phyloP scores from a whole-genome alignment of 306 rosid species.

The Biancaea sappan region DNA sequence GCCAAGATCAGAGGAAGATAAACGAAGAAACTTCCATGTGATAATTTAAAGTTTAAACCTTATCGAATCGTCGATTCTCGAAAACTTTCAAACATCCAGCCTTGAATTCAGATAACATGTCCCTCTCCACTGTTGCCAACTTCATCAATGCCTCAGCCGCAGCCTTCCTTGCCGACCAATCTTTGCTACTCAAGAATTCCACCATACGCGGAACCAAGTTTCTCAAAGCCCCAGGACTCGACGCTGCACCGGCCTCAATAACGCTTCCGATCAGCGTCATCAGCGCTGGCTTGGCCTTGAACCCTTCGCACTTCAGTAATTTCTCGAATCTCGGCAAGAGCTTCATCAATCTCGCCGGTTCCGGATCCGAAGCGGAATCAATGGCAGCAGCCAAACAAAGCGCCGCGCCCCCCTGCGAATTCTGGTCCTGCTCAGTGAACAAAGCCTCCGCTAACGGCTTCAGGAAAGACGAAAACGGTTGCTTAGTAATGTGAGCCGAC shows the following conservation, averaged over 20 bases:
- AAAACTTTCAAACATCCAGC: constrained; percentile 52
- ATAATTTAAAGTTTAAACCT: constrained; percentile 46
- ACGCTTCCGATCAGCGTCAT: constrained; percentile 59
- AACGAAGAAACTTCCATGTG: background rate
- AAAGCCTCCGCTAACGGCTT: constrained; percentile 71
- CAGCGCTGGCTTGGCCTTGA: constrained; percentile 78
- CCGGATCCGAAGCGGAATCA: constrained; percentile 63
- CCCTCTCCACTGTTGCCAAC: constrained; percentile 63
- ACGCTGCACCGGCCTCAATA: constrained; percentile 60
- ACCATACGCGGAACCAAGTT: constrained; percentile 60
- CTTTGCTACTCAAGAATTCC: constrained; percentile 53
- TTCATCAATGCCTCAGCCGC: constrained; percentile 68
- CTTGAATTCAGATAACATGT: constrained; percentile 57
- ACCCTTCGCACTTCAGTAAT: constrained; percentile 63
- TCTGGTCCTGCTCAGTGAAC: constrained; percentile 76
- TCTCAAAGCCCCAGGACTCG: constrained; percentile 48
- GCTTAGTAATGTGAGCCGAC: constrained; percentile 53
- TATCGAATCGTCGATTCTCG: constrained; percentile 74
- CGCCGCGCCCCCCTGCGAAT: constrained; percentile 75
- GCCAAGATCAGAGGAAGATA: background rate
- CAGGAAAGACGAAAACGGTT: constrained; percentile 58
- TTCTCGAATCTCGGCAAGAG: constrained; percentile 69
- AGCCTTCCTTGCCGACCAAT: constrained; percentile 82
- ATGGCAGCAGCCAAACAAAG: constrained; percentile 67
- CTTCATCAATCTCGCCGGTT: constrained; percentile 60